These are phyloP conservation scores for Artemisia argyi DNA, from an alignment of 129 eudicot genomes.

Conservation along the genomic window DNA sequence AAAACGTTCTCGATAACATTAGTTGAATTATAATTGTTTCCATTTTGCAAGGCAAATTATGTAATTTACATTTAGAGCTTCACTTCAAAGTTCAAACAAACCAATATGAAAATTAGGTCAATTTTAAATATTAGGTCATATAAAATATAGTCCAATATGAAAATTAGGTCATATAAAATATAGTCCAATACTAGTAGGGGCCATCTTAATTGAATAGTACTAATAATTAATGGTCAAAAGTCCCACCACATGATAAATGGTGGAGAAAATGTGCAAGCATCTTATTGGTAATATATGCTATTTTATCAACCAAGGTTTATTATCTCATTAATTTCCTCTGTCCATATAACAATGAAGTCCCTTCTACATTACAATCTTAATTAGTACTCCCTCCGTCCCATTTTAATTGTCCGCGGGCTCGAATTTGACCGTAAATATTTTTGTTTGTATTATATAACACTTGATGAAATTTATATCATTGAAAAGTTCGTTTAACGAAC, in stretches of 20 bases:
- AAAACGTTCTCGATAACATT: too few relatives aligned
- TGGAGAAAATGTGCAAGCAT: slow-evolving; percentile 9
- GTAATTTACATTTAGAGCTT: neutral
- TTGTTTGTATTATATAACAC: too few relatives aligned
- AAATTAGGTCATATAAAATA: slow-evolving; percentile 10
- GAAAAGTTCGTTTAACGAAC: too few relatives aligned
- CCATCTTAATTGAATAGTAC: slow-evolving; percentile 4
- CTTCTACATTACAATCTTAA: too few relatives aligned
- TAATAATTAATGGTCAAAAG: slow-evolving; percentile 26
- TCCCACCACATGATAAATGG: slow-evolving; percentile 26
- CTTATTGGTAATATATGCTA: neutral
- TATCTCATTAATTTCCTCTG: neutral
- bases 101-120: slow-evolving; percentile 8
- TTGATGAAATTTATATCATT: too few relatives aligned
- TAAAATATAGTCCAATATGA: neutral
- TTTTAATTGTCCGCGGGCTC: too few relatives aligned
- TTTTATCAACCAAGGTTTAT: slow-evolving; percentile 4
- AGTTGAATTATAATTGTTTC: too few relatives aligned
- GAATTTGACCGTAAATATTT: too few relatives aligned
- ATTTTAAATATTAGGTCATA: slow-evolving; percentile 2
- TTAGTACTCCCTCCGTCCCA: too few relatives aligned
- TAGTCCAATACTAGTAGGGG: slow-evolving; percentile 16
- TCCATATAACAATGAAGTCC: too few relatives aligned
- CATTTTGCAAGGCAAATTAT: slow-evolving; percentile 3
- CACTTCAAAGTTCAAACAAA: neutral